These are phyloP conservation scores for Funneliformis caledonium DNA, from an alignment of 371 early-diverging fungal species.

Conservation along the genomic window DNA sequence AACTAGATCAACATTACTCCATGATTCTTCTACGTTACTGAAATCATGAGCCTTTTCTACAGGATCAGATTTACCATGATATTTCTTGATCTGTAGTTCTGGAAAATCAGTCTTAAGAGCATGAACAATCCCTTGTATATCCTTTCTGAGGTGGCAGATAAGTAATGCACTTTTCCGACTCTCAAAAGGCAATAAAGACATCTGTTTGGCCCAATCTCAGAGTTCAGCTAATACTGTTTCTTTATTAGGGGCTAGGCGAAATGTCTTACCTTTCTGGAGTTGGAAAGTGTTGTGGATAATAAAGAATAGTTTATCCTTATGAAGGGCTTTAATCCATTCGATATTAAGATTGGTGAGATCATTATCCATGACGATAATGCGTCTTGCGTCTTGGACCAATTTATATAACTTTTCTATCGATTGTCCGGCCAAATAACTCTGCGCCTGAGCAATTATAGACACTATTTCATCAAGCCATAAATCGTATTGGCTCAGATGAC, in stretches of 20 bases:
- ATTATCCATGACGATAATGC: conserved; percentile 36
- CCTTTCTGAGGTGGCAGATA: too few species aligned
- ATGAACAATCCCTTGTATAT: too few species aligned
- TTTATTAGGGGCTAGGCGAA: too few species aligned
- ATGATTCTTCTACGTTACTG: conserved; percentile 33
- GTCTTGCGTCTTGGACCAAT: conserved; percentile 18
- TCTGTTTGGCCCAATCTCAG: background rate
- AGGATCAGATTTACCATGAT: conserved; percentile 7
- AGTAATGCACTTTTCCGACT: background rate
- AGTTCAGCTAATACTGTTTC: too few species aligned
- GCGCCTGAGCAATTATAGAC: background rate
- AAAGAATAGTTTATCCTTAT: background rate
- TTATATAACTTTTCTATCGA: background rate
- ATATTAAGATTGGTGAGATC: conserved; percentile 31
- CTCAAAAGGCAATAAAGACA: background rate
- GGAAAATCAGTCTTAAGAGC: too few species aligned
- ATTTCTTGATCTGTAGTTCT: background rate
- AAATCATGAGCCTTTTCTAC: background rate
- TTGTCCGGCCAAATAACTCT: background rate
- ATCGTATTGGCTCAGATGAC: background rate
- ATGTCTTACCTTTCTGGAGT: conserved; percentile 6
- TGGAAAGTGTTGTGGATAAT: conserved; percentile 27
- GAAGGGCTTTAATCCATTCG: background rate
- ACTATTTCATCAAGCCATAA: conserved; percentile 34
- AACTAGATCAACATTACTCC: conserved; percentile 20